These are phyloP conservation scores for Pezicula rhizophila DNA, from an alignment of 2,329 filamentous ascomycete species.

Conservation along the genomic window DNA sequence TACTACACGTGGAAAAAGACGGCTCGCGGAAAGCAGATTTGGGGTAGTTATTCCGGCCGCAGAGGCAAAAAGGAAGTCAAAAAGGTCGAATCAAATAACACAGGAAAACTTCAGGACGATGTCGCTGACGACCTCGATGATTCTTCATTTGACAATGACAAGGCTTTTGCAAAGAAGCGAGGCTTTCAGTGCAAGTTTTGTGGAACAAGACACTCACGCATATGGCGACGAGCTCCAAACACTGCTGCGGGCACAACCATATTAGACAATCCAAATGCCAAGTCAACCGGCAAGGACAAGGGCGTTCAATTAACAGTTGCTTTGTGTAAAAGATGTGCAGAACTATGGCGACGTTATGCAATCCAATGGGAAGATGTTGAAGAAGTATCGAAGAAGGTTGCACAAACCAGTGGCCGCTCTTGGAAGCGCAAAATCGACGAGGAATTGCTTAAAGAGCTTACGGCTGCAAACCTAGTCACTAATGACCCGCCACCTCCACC, in stretches of 20 bases:
- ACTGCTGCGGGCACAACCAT: slow-evolving; percentile 66
- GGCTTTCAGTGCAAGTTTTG: slow-evolving; percentile 95
- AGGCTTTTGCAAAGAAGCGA: slow-evolving; percentile 69
- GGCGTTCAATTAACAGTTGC: slow-evolving; percentile 69
- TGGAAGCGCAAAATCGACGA: slow-evolving; percentile 90
- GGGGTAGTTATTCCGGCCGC: slow-evolving; percentile 80
- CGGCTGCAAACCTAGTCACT: slow-evolving; percentile 57
- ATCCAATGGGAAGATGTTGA: slow-evolving; percentile 95
- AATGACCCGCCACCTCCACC: slow-evolving; percentile 28
- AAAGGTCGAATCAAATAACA: slow-evolving; percentile 57
- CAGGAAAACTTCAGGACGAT: slow-evolving; percentile 79
- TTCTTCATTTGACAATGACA: slow-evolving; percentile 88
- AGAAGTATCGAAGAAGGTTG: slow-evolving; percentile 82
- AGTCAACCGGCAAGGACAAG: slow-evolving; percentile 66
- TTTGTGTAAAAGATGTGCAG: slow-evolving; percentile 82
- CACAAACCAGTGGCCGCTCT: slow-evolving; percentile 69
- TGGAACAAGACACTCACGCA: slow-evolving; percentile 67
- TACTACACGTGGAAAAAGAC: slow-evolving; percentile 99
- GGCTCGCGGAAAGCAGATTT: slow-evolving; percentile 74
- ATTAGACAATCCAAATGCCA: slow-evolving; percentile 55
- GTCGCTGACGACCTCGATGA: slow-evolving; percentile 90
- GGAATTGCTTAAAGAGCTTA: slow-evolving; percentile 72
- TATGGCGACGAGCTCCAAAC: slow-evolving; percentile 87
- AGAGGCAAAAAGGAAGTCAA: slow-evolving; percentile 86
- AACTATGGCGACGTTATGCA: slow-evolving; percentile 91